These are phyloP conservation scores for Graphilbum fragrans DNA, from an alignment of 2,329 filamentous ascomycete species.

Conservation along the genomic window DNA sequence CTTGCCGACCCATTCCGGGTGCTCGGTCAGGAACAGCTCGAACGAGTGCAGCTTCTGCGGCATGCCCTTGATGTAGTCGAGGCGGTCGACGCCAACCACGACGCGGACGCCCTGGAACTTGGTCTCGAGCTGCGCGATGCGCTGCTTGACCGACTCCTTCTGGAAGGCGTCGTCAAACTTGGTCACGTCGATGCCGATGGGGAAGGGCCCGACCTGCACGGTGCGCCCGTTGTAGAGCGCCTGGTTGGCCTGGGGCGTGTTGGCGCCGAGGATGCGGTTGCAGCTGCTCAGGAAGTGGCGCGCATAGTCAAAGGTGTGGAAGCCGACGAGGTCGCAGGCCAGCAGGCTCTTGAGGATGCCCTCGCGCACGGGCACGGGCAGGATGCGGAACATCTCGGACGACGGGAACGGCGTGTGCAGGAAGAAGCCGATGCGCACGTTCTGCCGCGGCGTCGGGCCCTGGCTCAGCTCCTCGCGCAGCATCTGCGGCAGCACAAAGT, in stretches of 20 bases:
- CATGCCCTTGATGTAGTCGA: conserved; percentile 98
- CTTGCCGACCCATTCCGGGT: conserved; percentile 96
- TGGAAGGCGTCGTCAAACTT: conserved; percentile 87
- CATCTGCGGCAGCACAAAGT: conserved; percentile 95
- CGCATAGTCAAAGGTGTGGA: conserved; percentile 99
- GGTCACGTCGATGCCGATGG: conserved; percentile 94
- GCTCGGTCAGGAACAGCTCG: conserved; percentile 91
- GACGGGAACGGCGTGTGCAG: conserved; percentile 94
- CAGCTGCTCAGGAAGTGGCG: conserved; percentile 94
- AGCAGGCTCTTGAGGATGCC: conserved; percentile 78
- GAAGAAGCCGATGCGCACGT: conserved; percentile 97
- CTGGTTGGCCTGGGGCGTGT: conserved; percentile 77
- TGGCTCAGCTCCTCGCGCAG: conserved; percentile 73
- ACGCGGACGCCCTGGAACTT: conserved; percentile 95
- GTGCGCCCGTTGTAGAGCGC: conserved; percentile 84
- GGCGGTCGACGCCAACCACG: conserved; percentile 89
- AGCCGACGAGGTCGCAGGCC: conserved; percentile 89
- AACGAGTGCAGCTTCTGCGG: conserved; percentile 94
- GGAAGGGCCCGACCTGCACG: conserved; percentile 87
- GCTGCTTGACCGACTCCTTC: conserved; percentile 74
- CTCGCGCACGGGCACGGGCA: conserved; percentile 88
- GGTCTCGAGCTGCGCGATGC: conserved; percentile 70
- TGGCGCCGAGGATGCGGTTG: conserved; percentile 67
- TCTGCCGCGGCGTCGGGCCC: conserved; percentile 52
- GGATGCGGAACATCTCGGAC: conserved; percentile 90